phyloP scores from a whole-genome alignment of 139 green algal species.

The Pleodorina starrii region DNA sequence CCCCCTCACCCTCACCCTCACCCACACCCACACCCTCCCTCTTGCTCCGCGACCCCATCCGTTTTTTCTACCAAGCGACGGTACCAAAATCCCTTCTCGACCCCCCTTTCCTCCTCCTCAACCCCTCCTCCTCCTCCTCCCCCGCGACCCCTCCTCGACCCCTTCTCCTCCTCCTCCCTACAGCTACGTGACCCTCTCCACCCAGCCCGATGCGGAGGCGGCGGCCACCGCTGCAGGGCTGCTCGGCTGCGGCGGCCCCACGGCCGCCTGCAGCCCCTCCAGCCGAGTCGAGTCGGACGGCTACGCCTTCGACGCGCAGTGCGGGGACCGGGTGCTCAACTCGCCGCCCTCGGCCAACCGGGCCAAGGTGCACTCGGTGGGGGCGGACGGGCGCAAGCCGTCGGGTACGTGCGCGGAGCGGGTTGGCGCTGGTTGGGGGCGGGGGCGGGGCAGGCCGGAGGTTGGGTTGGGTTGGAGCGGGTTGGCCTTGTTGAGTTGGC shows the following conservation, averaged over 20 bases:
- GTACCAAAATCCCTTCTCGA: too few species aligned
- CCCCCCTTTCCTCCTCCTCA: too few species aligned
- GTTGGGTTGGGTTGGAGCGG: too few species aligned
- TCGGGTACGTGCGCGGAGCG: slow-evolving; percentile 15
- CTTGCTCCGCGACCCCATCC: too few species aligned
- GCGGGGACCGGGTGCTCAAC: slow-evolving; percentile 57
- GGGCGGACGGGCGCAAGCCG: slow-evolving; percentile 51
- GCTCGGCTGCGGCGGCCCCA: not conserved
- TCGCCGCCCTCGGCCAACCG: not conserved
- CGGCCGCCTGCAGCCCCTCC: not conserved
- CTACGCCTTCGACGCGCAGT: slow-evolving; percentile 60
- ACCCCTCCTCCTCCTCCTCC: too few species aligned
- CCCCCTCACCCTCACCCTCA: too few species aligned
- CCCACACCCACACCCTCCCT: too few species aligned
- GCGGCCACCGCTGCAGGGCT: not conserved
- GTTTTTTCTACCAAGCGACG: too few species aligned
- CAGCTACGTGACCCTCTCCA: slow-evolving; percentile 41
- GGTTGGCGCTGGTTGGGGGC: not conserved
- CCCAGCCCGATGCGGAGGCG: not conserved
- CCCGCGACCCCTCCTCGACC: too few species aligned
- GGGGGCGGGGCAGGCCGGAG: not conserved
- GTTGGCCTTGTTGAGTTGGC: too few species aligned
- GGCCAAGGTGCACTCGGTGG: slow-evolving; percentile 2
- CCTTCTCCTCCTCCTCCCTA: not conserved
- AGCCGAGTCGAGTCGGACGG: slow-evolving; percentile 52